Conservation (phyloP, 2,329 filamentous ascomycete species). For the Phyllosticta citribraziliensis region DNA sequence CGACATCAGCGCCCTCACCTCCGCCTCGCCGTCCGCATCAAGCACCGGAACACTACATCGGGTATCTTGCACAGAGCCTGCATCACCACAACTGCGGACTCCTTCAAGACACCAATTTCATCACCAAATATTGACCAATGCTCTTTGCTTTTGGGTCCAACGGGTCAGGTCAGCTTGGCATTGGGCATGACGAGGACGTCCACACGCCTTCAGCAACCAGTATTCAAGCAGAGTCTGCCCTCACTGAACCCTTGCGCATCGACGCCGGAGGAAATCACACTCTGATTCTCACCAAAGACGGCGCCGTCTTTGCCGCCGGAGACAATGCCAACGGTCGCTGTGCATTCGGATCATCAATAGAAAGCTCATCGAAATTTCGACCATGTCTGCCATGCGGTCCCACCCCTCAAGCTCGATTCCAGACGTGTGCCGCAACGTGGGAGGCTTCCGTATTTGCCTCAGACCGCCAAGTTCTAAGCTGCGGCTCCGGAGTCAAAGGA, state of each 20-base stretch:
- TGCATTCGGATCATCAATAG: background rate
- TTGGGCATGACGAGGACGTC: conserved; percentile 34
- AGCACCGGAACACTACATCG: too few relatives aligned
- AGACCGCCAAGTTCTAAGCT: conserved; percentile 48
- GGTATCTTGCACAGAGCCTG: too few relatives aligned
- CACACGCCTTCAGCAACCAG: conserved; percentile 19
- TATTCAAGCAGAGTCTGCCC: background rate
- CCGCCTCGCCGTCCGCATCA: background rate
- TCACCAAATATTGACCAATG: conserved; percentile 6
- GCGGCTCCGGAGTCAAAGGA: conserved; percentile 59
- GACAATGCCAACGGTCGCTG: conserved; percentile 39
- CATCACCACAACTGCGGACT: background rate
- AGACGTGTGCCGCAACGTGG: conserved; percentile 64
- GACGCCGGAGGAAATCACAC: conserved; percentile 80
- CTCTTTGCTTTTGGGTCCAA: conserved; percentile 44
- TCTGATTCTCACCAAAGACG: conserved; percentile 53
- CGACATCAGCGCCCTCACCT: background rate
- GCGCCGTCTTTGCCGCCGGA: conserved; percentile 56
- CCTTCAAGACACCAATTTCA: background rate
- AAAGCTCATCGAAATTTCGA: background rate
- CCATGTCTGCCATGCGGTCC: background rate
- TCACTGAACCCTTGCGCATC: conserved; percentile 23
- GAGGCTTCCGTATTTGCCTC: conserved; percentile 54
- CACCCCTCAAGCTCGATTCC: background rate
- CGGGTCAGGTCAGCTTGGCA: conserved; percentile 42